Conservation (phyloP, 1,284 basidiomycete genomes). For the Coriolopsis trogii region DNA sequence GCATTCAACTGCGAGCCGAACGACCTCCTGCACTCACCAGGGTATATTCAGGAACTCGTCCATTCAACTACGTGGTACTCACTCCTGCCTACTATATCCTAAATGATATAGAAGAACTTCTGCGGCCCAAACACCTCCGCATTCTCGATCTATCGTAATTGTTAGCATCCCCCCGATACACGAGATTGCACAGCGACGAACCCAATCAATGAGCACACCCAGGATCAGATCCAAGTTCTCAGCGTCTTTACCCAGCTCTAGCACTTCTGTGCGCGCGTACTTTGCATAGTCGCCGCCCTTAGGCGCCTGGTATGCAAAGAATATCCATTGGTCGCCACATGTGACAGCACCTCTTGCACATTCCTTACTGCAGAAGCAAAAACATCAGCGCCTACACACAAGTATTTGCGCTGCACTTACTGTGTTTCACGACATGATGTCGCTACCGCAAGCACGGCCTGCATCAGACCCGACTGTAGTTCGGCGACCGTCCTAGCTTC, state of each 20-base stretch:
- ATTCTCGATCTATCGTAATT: constrained; percentile 9
- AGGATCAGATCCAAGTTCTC: constrained; percentile 13
- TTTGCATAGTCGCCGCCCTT: constrained; percentile 13
- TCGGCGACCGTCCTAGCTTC: constrained; percentile 12
- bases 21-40: constrained; percentile 6
- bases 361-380: constrained; percentile 5
- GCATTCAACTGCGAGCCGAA: neutral
- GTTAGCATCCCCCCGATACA: neutral
- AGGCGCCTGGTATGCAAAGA: constrained; percentile 14
- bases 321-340: constrained; percentile 14
- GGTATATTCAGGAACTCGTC: constrained; percentile 10
- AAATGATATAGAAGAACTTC: constrained; percentile 16
- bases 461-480: constrained; percentile 8
- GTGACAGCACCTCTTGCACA: constrained; percentile 13
- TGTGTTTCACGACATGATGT: constrained; percentile 1
- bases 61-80: neutral
- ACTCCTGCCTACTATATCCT: neutral
- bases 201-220: constrained; percentile 14
- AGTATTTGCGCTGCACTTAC: neutral
- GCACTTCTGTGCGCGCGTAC: constrained; percentile 12
- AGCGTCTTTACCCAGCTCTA: constrained; percentile 9
- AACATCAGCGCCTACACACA: neutral
- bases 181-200: neutral
- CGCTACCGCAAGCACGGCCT: constrained; percentile 13
- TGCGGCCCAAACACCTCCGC: constrained; percentile 16